Evolutionary conservation across 2,329 filamentous ascomycete species (phyloP), one percentile per base, ranked within the genome.

Genomic region (Cladosporium oxysporum): DNA sequence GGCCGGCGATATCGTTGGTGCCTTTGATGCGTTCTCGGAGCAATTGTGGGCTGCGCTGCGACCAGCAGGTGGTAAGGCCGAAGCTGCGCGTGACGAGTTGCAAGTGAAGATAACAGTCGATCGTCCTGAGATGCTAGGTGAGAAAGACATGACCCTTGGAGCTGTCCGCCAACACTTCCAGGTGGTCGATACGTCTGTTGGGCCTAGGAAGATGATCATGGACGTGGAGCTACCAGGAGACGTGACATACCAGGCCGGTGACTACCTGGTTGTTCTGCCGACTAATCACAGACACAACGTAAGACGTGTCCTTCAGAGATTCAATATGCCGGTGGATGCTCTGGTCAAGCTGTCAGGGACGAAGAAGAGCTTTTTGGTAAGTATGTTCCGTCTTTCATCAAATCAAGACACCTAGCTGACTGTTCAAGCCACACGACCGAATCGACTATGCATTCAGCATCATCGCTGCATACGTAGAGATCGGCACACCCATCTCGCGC

Each of bases 391-490:
- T 85, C 92, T 53, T 83, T 86, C 14, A 66, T 81, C 92, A 1
- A 90, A 90, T 0, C 83, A 81, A 0, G 85, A 83, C 59, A 82
- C 78, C 1, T 82, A 85, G 0, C 80, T 91, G 2, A 84, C 88
- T 0, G 87, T 0, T 80, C 80, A 41, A 64, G 41, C 50, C 44
- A 21, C 62, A 64, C 29, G 53, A 64, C 23, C 57, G 44, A 3
- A 64, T 41, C 26, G 62, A 50, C 18, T 64, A 58, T n/a, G 53
- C 57, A 23, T 58, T 58, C 53, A 58, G 35, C 33, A 79, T 92
- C 0, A 80, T 93, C 1, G 83, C 85, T 1, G 86, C 87, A 0
- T 91, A 91, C 66, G 87, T 92, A 1, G 91, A 93, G 76, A 81
- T 93, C 1, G 84, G 90, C 69, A 88, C 88, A 0, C 89, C 88